A percentile compares a stretch with the other conserved stretches of the same genome.
phyloP scores from a whole-genome alignment of 257 asterid species.

The Gardenia jasminoides region DNA sequence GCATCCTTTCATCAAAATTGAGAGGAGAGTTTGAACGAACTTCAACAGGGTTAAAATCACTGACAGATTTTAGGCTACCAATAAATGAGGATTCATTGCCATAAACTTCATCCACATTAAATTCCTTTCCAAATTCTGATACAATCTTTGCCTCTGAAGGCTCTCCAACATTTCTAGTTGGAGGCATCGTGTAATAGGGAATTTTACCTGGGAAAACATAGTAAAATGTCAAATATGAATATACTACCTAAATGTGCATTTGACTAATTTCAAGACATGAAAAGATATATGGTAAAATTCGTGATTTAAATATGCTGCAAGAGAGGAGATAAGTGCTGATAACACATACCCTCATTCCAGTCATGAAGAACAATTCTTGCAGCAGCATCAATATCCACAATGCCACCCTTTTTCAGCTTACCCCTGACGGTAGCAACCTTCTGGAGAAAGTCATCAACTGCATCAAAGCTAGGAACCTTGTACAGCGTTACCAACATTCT shows the following conservation, averaged over 20 bases:
- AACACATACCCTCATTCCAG: constrained; percentile 84
- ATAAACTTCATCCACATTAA: constrained; percentile 78
- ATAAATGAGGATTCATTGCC: constrained; percentile 80
- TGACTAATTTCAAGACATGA: neutral
- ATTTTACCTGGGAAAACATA: constrained; percentile 68
- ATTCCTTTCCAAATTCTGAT: constrained; percentile 73
- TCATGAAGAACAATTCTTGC: constrained; percentile 90
- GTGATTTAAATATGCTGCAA: neutral
- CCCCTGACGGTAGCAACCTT: constrained; percentile 85
- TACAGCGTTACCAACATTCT: constrained; percentile 61
- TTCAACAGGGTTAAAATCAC: constrained; percentile 72
- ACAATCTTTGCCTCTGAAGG: constrained; percentile 76
- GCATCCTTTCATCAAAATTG: constrained; percentile 57
- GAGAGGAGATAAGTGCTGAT: neutral
- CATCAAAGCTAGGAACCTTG: constrained; percentile 68
- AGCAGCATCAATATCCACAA: constrained; percentile 74
- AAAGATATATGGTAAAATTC: neutral
- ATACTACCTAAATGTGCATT: neutral
- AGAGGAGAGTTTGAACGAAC: constrained; percentile 68
- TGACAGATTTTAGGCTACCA: constrained; percentile 89
- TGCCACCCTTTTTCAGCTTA: constrained; percentile 88
- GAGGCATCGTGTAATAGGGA: constrained; percentile 94
- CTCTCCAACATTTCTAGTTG: constrained; percentile 56
- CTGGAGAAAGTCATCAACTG: constrained; percentile 87
- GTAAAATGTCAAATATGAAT: neutral